Evolutionary conservation across 495 filamentous ascomycete genomes (phyloP).

Genomic region (Bathelium albidoporum): DNA sequence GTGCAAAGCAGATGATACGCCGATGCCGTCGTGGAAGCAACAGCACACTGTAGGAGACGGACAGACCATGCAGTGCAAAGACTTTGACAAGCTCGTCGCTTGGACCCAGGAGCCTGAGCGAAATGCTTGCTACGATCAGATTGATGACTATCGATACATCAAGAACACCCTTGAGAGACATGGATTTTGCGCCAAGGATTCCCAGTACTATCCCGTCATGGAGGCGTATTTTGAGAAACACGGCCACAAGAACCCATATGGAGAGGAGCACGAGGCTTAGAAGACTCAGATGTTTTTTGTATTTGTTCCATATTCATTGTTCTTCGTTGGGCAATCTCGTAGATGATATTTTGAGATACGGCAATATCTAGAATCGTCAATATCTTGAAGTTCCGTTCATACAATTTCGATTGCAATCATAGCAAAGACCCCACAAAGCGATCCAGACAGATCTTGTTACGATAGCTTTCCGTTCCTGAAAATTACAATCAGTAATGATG

Average conservation of each 20-base stretch:
- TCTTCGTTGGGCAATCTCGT: too few species aligned
- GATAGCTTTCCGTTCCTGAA: too few species aligned
- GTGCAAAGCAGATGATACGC: slow-evolving; percentile 19
- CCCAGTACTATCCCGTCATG: slow-evolving; percentile 7
- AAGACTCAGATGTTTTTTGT: not conserved
- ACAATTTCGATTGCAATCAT: too few species aligned
- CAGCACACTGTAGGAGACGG: slow-evolving; percentile 8
- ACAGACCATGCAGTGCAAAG: slow-evolving; percentile 12
- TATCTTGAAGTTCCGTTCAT: too few species aligned
- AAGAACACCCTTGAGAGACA: slow-evolving; percentile 14
- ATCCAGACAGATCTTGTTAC: too few species aligned
- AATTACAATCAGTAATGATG: too few species aligned
- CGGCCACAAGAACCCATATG: slow-evolving; percentile 14
- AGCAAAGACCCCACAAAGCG: too few species aligned
- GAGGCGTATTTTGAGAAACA: slow-evolving; percentile 16
- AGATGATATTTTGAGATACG: too few species aligned
- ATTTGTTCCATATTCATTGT: too few species aligned
- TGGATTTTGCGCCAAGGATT: slow-evolving; percentile 12
- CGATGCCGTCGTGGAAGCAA: slow-evolving; percentile 7
- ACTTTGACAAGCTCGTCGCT: slow-evolving; percentile 12
- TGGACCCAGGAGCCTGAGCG: slow-evolving; percentile 12
- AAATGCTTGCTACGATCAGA: slow-evolving; percentile 11
- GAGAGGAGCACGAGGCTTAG: not conserved
- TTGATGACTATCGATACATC: slow-evolving; percentile 15
- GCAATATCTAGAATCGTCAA: too few species aligned